Base-by-base conservation (phyloP, 192 early-diverging fungal genomes). In the Coemansia sp. region DNA sequence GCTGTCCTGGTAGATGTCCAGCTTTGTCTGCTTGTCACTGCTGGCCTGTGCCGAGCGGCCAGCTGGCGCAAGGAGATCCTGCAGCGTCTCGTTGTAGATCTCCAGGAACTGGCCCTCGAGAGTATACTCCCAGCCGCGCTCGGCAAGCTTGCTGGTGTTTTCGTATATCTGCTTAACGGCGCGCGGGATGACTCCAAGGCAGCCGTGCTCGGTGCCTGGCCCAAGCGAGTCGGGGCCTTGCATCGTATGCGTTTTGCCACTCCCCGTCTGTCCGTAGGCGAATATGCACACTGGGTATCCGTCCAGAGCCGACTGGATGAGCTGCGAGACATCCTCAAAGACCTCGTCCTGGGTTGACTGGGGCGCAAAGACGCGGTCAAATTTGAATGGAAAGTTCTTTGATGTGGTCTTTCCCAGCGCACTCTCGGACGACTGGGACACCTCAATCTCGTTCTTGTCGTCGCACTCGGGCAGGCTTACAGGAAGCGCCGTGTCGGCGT, bases 261-360 rank as follows among this genome's bases (percentile, higher is more conserved):
- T 88, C 2, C 95, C 95, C 1, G 96, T 98, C 82, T 98, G 96
- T 0, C 96, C 96, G 65, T 98, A 98, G 0, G 95, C 95, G 83
- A 98, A 98, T 36, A 98, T 96, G 66, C 94, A 95, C 9, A 96
- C 94, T 57, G 97, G 94, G 67, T 95, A 97, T 3, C 96, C 96
- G 61, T 98, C 97, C 36, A 99, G 63, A 0, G 94, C 95, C 1
- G 91, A 93, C 64, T 98, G 94, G 15, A 99, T 92, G 11, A 99
- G 82, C 71, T 97, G 94, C 27, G 92, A 89, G n/a, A 99, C 92
- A 65, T 98, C 96, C 30, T 88, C 86, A 85, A 94, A 99, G 9
- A 97, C 88, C n/a, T 81, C 79, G 28, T 82, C 67, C 73, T 99
- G 97, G 9, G 74, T 74, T 0, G 87, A 77, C 0, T 64, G 61